Base-by-base conservation (phyloP, 2,329 filamentous ascomycete species). In the Claviceps pusilla region DNA sequence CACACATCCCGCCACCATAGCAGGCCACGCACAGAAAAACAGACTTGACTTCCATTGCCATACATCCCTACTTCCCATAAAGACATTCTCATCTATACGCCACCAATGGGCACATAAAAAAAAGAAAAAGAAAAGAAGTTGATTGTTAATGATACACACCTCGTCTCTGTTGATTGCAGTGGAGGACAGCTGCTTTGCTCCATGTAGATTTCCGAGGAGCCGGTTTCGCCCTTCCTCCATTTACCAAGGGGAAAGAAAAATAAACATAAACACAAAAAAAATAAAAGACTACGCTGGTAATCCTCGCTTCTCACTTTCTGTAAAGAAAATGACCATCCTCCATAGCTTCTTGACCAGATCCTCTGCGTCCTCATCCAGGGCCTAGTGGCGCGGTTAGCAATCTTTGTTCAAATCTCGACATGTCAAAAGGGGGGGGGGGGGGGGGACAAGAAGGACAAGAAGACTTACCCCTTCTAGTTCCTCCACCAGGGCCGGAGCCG, bases 281-380 rank as follows among this genome's bases (percentile, higher is more conserved):
- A n/a, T 19, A 7, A 45, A 37, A 29, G 29, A 41, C 33, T 55
- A 60, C n/a, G 59, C 54, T 10, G 86, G 86, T 57, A 96, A 74
- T 2, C 90, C 90, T 58, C 89, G 77, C 73, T 93, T 95, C 77
- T 95, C 91, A 64, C 86, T 87, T 70, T 97, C 91, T 6, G 88
- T 93, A 64, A 91, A 96, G 80, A 96, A 97, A 64, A 97, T 95
- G 55, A 96, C 83, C 89, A 97, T 95, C 51, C 91, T 82, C 93
- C 93, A 98, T 41, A 98, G 78, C 73, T 96, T 97, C 79, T 89
- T 94, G 51, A 97, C 90, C 60, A 98, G 73, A 31, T 87, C 84
- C 68, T 96, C 90, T 11, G 90, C 89, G 66, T 97, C 93, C 64
- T 98, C 93, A 65, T 96, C 93, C 58, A 98, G 76, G 47, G 89